These are phyloP conservation scores for Brettanomyces custersianus DNA, from an alignment of 805 yeast species.

Conservation along the genomic window DNA sequence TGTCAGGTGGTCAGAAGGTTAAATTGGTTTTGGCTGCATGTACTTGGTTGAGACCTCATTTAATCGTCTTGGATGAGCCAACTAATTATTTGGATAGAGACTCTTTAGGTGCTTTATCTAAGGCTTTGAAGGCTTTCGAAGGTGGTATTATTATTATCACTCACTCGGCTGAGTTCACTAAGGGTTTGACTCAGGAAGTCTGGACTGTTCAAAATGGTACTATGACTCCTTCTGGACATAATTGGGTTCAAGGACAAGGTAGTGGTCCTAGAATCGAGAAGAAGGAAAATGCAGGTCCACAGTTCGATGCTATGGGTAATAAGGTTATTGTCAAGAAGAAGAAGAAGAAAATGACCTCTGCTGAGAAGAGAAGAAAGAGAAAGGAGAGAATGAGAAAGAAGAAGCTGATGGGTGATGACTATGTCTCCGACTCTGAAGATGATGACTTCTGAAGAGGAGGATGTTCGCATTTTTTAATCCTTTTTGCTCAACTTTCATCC, in stretches of 20 bases:
- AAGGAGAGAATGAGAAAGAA: conserved; percentile 99
- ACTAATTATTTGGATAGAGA: conserved; percentile 99
- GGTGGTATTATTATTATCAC: conserved; percentile 99
- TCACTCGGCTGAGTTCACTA: conserved; percentile 99
- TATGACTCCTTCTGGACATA: conserved; percentile 99
- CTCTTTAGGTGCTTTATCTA: conserved; percentile 98
- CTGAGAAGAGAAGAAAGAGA: conserved; percentile 99
- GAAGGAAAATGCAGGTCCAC: conserved; percentile 93
- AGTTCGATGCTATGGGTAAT: conserved; percentile 99
- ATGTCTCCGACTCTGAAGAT: conserved; percentile 77
- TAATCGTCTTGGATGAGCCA: conserved; percentile 99
- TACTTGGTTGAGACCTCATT: conserved; percentile 99
- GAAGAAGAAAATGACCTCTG: conserved; percentile 96
- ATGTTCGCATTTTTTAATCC: too few species aligned
- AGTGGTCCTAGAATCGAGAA: conserved; percentile 98
- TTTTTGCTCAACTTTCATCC: too few species aligned
- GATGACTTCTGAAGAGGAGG: too few species aligned
- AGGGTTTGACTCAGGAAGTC: conserved; percentile 98
- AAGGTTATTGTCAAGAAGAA: conserved; percentile 94
- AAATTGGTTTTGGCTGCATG: conserved; percentile 99
- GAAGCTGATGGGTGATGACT: conserved; percentile 99
- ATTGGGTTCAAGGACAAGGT: conserved; percentile 99
- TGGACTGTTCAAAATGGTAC: conserved; percentile 98
- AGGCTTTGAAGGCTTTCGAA: conserved; percentile 96
- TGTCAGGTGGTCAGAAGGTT: conserved; percentile 99